Evolutionary conservation across 805 yeast species (phyloP).

Genomic region (Ogataea neopini): DNA sequence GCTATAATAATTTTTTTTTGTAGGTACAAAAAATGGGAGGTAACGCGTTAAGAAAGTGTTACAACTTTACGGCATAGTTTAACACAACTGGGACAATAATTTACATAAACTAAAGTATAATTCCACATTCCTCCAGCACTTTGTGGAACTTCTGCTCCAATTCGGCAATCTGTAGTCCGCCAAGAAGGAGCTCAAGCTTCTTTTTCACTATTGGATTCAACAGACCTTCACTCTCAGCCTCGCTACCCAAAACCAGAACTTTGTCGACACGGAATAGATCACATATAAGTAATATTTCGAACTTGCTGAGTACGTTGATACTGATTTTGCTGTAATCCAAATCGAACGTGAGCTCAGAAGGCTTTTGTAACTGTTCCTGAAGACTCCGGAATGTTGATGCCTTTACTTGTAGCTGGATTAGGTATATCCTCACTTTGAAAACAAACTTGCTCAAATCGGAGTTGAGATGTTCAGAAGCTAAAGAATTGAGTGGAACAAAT

Average conservation of each 20-base stretch:
- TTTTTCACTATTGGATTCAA: slow-evolving; percentile 7
- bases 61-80: neutral
- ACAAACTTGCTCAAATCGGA: slow-evolving; percentile 29
- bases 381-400: slow-evolving; percentile 19
- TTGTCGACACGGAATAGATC: slow-evolving; percentile 22
- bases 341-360: slow-evolving; percentile 27
- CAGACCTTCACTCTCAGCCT: slow-evolving; percentile 8
- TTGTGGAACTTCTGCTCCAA: slow-evolving; percentile 21
- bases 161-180: slow-evolving; percentile 16
- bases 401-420: slow-evolving; percentile 28
- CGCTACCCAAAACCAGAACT: slow-evolving; percentile 18
- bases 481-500: slow-evolving; percentile 29
- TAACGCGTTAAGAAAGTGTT: neutral
- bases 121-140: slow-evolving; percentile 18
- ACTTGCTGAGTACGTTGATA: slow-evolving; percentile 18
- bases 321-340: slow-evolving; percentile 31
- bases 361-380: slow-evolving; percentile 11
- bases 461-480: slow-evolving; percentile 30
- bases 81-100: no score
- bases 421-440: slow-evolving; percentile 24
- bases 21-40: neutral
- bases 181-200: slow-evolving; percentile 23
- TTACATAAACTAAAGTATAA: neutral
- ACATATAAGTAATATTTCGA: slow-evolving; percentile 27
- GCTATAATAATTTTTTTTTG: no score